Evolutionary conservation across 257 asterid species (phyloP), one percentile per base, ranked within the genome.

Genomic region (Penstemon barbatus): DNA sequence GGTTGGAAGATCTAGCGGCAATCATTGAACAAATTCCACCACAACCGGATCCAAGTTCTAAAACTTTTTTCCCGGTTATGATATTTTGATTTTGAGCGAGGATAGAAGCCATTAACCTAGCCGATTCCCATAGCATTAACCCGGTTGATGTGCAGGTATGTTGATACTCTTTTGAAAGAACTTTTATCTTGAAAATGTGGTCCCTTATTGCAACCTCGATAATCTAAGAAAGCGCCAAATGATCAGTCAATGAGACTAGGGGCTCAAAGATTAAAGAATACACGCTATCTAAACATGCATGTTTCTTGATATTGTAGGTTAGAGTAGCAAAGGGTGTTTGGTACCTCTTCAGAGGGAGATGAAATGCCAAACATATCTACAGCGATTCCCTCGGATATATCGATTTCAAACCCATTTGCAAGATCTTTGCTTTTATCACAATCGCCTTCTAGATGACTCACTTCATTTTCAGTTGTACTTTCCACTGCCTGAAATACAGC

Each of bases 51-150:
- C 99, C 99, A 42, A 94, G 89, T 74, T 94, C 99, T 60, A 94
- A 73, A 44, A 94, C 93, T 62, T 82, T 81, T 75, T 80, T 90
- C 39, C 89, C 86, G 1, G 92, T 62, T 62, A 86, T 81, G 13
- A 90, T 86, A 7, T 69, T 58, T 7, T 43, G 89, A 70, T 91
- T 87, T 67, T 89, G 75, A 11, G 97, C 91, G 3, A 94, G 88
- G 57, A 90, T 59, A 0, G 87, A 80, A 43, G 96, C 96, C 97
- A 94, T 94, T 58, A 94, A 66, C 70, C 83, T 76, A 38, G 99
- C 96, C 53, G 97, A 89, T 80, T 91, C 99, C 99, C 99, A 94
- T 45, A 94, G 84, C 96, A 94, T 94, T 74, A 91, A 76, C 66
- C 99, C 97, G 7, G 99, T 94, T 60, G 99, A 90, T 64, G 82